Base-by-base conservation (phyloP, 345 rosid genomes). In the Brassica rapa region DNA sequence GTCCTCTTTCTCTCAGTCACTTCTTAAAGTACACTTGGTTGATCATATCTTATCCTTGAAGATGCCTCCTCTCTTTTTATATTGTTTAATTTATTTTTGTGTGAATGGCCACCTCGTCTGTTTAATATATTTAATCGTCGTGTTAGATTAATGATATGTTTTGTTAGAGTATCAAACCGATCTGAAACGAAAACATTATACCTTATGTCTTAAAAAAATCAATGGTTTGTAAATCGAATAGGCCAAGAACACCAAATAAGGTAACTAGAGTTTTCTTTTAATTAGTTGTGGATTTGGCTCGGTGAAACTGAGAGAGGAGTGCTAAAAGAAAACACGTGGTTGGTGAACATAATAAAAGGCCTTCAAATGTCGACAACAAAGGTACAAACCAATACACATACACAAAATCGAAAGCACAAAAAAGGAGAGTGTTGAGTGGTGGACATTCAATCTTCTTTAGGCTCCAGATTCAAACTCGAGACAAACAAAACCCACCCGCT, bases 341-440 rank as follows among this genome's bases (percentile, higher is more conserved):
- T 72, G 75, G 75, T 72, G 67, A 72, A 41, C 56, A 60, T 25
- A 71, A 71, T 60, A 72, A 72, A 59, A 72, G 32, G 39, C 32
- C 67, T 60, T 72, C 67, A 39, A 24, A 72, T 39, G 39, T 72
- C 75, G 75, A 60, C 75, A 72, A 72, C 75, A 72, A 72, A 60
- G 25, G 75, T 72, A 60, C 75, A 57, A 57, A 33, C 30, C 53
- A n/a, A 68, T 68, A 21, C 46, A 70, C 16, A 46, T 12, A 51
- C 56, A 51, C 62, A 23, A 70, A 70, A 70, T 51, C 10, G 73
- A 55, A 68, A 68, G 55, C 29, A 51, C 53, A 27, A 68, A 32
- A 55, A 70, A 11, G 37, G 25, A 25, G n/a, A 12, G 60, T 37
- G n/a, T 49, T 25, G 11, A 56, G 25, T 56, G 61, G 61, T 56